Base-by-base conservation (phyloP, 495 filamentous ascomycete genomes). In the Penicillium arizonense region DNA sequence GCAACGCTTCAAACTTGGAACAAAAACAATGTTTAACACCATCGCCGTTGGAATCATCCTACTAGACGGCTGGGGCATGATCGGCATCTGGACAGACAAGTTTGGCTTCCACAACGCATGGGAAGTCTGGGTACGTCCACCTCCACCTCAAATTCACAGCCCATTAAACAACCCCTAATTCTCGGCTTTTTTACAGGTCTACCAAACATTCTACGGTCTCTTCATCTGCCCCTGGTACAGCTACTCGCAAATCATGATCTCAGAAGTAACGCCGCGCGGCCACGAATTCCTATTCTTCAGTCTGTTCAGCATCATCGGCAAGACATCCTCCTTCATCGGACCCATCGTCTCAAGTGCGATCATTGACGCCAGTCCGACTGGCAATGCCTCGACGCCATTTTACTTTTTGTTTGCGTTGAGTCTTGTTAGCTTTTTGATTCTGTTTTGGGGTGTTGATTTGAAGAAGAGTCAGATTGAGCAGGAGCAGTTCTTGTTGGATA, bases 201-300 rank as follows among this genome's bases (percentile, higher is more conserved):
- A 85, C 59, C 82, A 86, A 70, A 75, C 70, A 26, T 84, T 80
- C 64, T 86, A 86, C 61, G 83, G 83, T 6, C 72, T 87, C 18
- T 79, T 85, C 55, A 77, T 87, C 18, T 86, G 84, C 55, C 83
- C 84, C 2, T 87, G 83, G 83, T 87, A 86, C 68, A 82, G 81
- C 34, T 87, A 86, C 64, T 79, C 75, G 4, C 82, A 85, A 59
- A 86, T 82, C 64, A 83, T 87, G 81, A 86, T 87, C 55, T 81
- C 78, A 0, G 84, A 85, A 56, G 82, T 87, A 30, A 84, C 82
- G 0, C 84, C 84, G 0, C 72, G 82, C 8, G 83, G 83, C 36
- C 78, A 84, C 50, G 84, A 86, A 49, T 85, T 86, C 60, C 64
- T 86, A 0, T 87, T 86, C 71, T 87, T 87, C 75, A 80, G 76